Evolutionary conservation across 2,329 filamentous ascomycete species (phyloP).

Genomic region (Neobulgaria alba): DNA sequence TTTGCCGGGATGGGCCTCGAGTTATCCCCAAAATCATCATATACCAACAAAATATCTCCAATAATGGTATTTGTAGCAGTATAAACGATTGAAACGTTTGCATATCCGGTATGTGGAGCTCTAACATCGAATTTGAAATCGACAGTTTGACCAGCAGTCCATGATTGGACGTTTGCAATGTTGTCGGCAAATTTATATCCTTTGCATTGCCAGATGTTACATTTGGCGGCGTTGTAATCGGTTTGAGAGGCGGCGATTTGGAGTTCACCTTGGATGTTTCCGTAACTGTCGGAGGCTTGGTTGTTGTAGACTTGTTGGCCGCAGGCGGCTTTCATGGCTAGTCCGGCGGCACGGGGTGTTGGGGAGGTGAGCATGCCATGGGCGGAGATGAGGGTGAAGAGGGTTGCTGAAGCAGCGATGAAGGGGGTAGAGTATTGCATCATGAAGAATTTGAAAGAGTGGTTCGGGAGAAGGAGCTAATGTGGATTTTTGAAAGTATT

Average conservation of each 20-base stretch:
- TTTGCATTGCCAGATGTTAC: slow-evolving; percentile 40
- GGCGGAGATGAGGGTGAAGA: slow-evolving; percentile 35
- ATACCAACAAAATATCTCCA: slow-evolving; percentile 38
- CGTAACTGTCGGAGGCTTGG: slow-evolving; percentile 21
- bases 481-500: background rate
- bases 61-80: slow-evolving; percentile 39
- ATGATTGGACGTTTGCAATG: slow-evolving; percentile 34
- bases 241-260: slow-evolving; percentile 4
- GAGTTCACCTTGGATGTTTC: slow-evolving; percentile 30
- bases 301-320: slow-evolving; percentile 35
- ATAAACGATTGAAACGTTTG: slow-evolving; percentile 47
- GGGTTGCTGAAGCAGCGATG: slow-evolving; percentile 14
- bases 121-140: slow-evolving; percentile 34
- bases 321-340: slow-evolving; percentile 37
- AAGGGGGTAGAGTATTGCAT: slow-evolving; percentile 23
- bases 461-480: background rate
- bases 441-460: background rate
- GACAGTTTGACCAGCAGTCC: slow-evolving; percentile 35
- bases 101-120: slow-evolving; percentile 43
- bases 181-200: slow-evolving; percentile 39
- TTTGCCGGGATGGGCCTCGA: slow-evolving; percentile 34
- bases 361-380: slow-evolving; percentile 41
- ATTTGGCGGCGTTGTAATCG: slow-evolving; percentile 16
- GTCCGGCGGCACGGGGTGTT: slow-evolving; percentile 33
- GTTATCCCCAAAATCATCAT: slow-evolving; percentile 40